Percentiles rank a stretch among this genome's conserved stretches.
These are phyloP conservation scores for Chlamydomonas asymmetrica DNA, from an alignment of 139 green algal genomes.

Conservation along the genomic window DNA sequence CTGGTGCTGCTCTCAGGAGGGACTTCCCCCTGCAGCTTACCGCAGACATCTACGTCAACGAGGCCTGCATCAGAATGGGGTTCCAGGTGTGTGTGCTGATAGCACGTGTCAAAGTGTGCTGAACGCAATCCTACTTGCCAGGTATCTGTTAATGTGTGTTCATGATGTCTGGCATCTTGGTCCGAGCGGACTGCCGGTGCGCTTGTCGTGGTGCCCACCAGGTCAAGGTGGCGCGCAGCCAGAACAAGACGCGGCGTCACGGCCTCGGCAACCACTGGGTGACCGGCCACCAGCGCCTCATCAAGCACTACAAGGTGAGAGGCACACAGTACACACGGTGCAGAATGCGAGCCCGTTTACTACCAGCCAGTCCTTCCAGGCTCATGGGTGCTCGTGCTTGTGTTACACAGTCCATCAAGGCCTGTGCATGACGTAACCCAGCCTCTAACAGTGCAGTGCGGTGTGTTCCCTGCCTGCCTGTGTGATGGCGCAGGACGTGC, in stretches of 20 bases:
- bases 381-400: background rate
- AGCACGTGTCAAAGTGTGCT: too few relatives aligned
- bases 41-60: conserved; percentile 30
- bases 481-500: conserved; percentile 5
- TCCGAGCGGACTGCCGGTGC: too few relatives aligned
- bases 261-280: conserved; percentile 41
- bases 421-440: too few relatives aligned
- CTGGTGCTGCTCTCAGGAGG: background rate
- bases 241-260: conserved; percentile 31
- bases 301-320: conserved; percentile 28
- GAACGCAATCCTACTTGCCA: too few relatives aligned
- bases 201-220: too few relatives aligned
- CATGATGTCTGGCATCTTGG: too few relatives aligned
- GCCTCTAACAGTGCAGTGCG: too few relatives aligned
- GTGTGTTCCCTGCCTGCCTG: too few relatives aligned
- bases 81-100: conserved; percentile 10
- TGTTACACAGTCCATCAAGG: too few relatives aligned
- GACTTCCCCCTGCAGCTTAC: conserved; percentile 19
- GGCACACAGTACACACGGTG: too few relatives aligned
- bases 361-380: background rate
- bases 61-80: conserved; percentile 15
- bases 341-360: too few relatives aligned
- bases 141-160: too few relatives aligned
- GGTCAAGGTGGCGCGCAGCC: conserved; percentile 33
- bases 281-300: conserved; percentile 33